phyloP scores from a whole-genome alignment of 139 green algal genomes.

The Chlamydomonas incerta region DNA sequence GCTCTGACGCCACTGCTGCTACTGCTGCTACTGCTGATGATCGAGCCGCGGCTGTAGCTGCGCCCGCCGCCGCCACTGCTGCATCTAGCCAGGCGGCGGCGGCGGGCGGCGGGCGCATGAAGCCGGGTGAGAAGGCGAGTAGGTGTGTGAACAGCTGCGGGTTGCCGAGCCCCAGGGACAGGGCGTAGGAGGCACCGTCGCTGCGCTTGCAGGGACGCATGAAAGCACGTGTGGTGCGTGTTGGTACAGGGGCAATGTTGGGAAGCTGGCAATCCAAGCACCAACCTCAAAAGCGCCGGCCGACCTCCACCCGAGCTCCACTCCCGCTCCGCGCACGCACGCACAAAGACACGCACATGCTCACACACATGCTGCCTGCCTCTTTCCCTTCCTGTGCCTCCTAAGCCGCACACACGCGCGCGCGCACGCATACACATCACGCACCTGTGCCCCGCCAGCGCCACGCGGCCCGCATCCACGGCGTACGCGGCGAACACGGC shows the following conservation, averaged over 20 bases:
- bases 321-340: background rate
- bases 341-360: no score
- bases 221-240: background rate
- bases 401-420: no score
- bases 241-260: no score
- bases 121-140: conserved; percentile 58
- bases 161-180: conserved; percentile 57
- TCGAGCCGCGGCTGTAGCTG: no score
- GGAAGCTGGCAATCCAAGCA: background rate
- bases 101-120: conserved; percentile 44
- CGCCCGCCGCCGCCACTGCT: background rate
- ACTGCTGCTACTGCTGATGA: no score
- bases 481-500: conserved; percentile 20
- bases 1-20: no score
- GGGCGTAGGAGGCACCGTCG: conserved; percentile 65
- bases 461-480: conserved; percentile 26
- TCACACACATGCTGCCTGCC: no score
- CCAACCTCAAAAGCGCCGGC: background rate
- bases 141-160: conserved; percentile 65
- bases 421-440: no score
- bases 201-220: background rate
- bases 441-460: conserved; percentile 15
- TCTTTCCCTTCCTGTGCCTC: no score
- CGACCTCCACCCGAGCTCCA: no score
- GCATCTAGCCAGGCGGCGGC: background rate